A percentile compares a stretch with the other conserved stretches of the same genome.
Evolutionary conservation across 176 grass and related monocot species (phyloP).

Genomic region (Oryza rufipogon): DNA sequence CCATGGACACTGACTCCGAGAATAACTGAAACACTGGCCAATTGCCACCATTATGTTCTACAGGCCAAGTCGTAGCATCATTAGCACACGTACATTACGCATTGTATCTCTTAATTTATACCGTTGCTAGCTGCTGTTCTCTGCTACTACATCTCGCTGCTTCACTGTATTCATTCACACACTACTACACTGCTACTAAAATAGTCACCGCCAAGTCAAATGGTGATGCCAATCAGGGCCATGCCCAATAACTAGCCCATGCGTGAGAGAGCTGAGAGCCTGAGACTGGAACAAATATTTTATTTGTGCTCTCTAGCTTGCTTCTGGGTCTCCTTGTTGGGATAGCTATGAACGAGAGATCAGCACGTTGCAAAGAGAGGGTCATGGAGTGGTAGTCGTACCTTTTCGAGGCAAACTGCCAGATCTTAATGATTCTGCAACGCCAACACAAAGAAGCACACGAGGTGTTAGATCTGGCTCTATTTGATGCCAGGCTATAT

Average conservation of each 20-base stretch:
- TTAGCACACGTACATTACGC: slow-evolving; percentile 29
- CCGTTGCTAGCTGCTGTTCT: neutral
- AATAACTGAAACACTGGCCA: slow-evolving; percentile 34
- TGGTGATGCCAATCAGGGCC: slow-evolving; percentile 33
- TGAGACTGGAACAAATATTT: slow-evolving; percentile 27
- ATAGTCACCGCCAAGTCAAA: slow-evolving; percentile 33
- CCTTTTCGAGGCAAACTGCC: slow-evolving; percentile 43
- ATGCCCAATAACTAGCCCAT: slow-evolving; percentile 33
- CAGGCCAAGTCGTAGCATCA: neutral
- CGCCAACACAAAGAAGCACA: slow-evolving; percentile 32
- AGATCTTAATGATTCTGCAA: slow-evolving; percentile 29
- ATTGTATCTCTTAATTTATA: slow-evolving; percentile 10
- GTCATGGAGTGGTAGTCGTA: slow-evolving; percentile 28
- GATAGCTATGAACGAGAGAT: slow-evolving; percentile 34
- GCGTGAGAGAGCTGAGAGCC: slow-evolving; percentile 6
- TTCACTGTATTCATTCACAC: slow-evolving; percentile 31
- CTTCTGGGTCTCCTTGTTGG: slow-evolving; percentile 30
- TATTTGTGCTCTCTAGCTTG: slow-evolving; percentile 17
- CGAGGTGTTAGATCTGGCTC: slow-evolving; percentile 37
- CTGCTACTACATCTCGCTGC: neutral
- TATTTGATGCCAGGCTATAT: slow-evolving; percentile 35
- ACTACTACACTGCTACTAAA: slow-evolving; percentile 8
- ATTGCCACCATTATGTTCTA: slow-evolving; percentile 37
- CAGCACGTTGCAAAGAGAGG: slow-evolving; percentile 31
- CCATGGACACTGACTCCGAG: slow-evolving; percentile 40